These are phyloP conservation scores for Pulveroboletus sp. DNA, from an alignment of 768 basidiomycete species.

Conservation along the genomic window DNA sequence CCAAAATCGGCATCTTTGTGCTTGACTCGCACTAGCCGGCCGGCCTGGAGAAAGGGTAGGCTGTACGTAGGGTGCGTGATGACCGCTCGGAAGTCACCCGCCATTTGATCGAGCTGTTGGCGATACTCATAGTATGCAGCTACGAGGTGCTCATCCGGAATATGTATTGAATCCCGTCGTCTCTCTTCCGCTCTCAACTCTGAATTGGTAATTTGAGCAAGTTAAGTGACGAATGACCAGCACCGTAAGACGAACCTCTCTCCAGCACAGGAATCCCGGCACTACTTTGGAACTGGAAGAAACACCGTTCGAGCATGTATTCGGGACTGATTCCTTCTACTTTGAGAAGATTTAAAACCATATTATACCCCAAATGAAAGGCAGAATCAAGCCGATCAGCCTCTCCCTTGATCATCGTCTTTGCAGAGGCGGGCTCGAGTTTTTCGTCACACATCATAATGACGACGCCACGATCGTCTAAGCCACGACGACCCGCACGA, in stretches of 20 bases:
- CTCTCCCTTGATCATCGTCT: constrained; percentile 97
- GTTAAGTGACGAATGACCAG: neutral
- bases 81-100: constrained; percentile 84
- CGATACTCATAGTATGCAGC: constrained; percentile 90
- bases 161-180: constrained; percentile 55
- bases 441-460: constrained; percentile 99
- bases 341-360: constrained; percentile 97
- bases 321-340: constrained; percentile 98
- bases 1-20: constrained; percentile 89
- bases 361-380: constrained; percentile 98
- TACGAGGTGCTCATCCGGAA: constrained; percentile 81
- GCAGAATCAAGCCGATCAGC: constrained; percentile 96
- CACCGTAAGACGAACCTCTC: constrained; percentile 54
- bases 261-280: constrained; percentile 84
- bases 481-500: constrained; percentile 92
- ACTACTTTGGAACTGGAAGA: constrained; percentile 97
- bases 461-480: constrained; percentile 98
- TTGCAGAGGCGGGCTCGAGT: constrained; percentile 87
- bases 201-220: constrained; percentile 29
- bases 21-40: constrained; percentile 89
- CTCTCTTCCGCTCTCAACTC: constrained; percentile 78
- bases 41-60: constrained; percentile 90
- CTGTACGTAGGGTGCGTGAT: constrained; percentile 94
- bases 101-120: constrained; percentile 90
- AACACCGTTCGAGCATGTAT: constrained; percentile 96